phyloP scores from a whole-genome alignment of 2,329 filamentous ascomycete genomes.

The Talaromyces sp. region DNA sequence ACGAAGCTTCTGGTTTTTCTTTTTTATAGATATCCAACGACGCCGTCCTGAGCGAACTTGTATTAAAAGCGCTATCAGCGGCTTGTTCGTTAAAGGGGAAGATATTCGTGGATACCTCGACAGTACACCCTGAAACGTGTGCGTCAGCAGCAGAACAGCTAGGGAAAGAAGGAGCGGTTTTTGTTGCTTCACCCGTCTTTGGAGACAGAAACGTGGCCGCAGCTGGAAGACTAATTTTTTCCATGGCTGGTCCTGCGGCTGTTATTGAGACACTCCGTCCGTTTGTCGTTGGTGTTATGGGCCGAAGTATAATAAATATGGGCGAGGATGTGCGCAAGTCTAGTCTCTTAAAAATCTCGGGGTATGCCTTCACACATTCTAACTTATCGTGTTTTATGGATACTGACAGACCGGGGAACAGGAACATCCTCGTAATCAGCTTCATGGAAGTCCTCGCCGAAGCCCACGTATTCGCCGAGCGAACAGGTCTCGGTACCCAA shows the following conservation, averaged over 20 bases:
- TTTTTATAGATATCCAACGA: conserved; percentile 42
- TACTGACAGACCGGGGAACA: conserved; percentile 11
- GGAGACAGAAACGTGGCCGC: conserved; percentile 47
- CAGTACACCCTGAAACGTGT: conserved; percentile 44
- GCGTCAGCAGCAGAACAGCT: conserved; percentile 24
- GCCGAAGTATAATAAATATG: conserved; percentile 31
- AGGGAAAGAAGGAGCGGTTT: conserved; percentile 23
- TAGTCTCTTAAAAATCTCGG: conserved; percentile 42
- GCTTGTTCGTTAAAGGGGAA: conserved; percentile 28
- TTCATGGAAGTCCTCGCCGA: conserved; percentile 48
- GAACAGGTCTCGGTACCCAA: conserved; percentile 35
- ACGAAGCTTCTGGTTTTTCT: conserved; percentile 1
- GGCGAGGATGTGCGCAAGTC: conserved; percentile 42
- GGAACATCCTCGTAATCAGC: conserved; percentile 46
- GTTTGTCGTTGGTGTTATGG: conserved; percentile 33
- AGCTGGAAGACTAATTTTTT: conserved; percentile 43
- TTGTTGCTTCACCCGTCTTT: conserved; percentile 47
- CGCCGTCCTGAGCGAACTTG: conserved; percentile 31
- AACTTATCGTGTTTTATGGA: not conserved
- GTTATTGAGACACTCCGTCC: conserved; percentile 34
- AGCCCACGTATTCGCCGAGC: conserved; percentile 47
- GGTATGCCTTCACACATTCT: conserved; percentile 22
- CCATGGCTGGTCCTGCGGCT: conserved; percentile 37
- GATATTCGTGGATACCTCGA: conserved; percentile 46
- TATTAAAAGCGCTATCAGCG: conserved; percentile 15